Conservation (phyloP, 1,139 yeast species). For the Hemisphaericaspora xylanilytica region DNA sequence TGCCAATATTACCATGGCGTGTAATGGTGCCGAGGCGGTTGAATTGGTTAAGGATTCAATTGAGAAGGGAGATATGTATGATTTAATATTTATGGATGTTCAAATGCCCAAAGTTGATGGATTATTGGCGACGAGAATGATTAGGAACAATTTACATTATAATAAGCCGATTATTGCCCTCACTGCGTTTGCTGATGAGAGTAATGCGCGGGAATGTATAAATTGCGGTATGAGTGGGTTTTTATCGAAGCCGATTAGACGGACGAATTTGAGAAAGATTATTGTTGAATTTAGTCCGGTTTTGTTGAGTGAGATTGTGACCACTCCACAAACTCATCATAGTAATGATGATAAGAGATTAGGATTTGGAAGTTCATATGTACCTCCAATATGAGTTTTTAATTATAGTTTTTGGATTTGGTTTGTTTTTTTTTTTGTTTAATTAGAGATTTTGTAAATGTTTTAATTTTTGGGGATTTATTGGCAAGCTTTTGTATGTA, state of each 20-base stretch:
- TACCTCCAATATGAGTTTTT: constrained; percentile 5
- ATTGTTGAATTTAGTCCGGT: constrained; percentile 45
- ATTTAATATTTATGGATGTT: constrained; percentile 89
- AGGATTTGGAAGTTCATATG: constrained; percentile 10
- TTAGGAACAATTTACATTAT: constrained; percentile 64
- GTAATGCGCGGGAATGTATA: constrained; percentile 73
- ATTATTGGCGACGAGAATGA: constrained; percentile 70
- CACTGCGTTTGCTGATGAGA: constrained; percentile 91
- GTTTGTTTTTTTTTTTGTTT: neutral
- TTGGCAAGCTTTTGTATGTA: neutral
- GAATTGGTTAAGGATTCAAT: constrained; percentile 55
- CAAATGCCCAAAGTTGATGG: constrained; percentile 97
- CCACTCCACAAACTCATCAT: constrained; percentile 27
- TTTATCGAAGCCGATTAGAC: constrained; percentile 80
- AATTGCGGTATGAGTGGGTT: constrained; percentile 87
- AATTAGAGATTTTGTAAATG: neutral
- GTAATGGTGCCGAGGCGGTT: constrained; percentile 89
- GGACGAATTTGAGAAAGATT: constrained; percentile 59
- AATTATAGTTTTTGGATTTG: neutral
- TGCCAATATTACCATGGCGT: constrained; percentile 66
- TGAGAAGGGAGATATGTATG: constrained; percentile 45
- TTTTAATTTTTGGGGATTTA: neutral
- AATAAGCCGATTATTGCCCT: constrained; percentile 82
- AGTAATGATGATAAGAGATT: constrained; percentile 10
- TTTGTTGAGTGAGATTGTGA: constrained; percentile 24